Conservation (phyloP, 2,329 filamentous ascomycete genomes). For the Colletotrichum horii region DNA sequence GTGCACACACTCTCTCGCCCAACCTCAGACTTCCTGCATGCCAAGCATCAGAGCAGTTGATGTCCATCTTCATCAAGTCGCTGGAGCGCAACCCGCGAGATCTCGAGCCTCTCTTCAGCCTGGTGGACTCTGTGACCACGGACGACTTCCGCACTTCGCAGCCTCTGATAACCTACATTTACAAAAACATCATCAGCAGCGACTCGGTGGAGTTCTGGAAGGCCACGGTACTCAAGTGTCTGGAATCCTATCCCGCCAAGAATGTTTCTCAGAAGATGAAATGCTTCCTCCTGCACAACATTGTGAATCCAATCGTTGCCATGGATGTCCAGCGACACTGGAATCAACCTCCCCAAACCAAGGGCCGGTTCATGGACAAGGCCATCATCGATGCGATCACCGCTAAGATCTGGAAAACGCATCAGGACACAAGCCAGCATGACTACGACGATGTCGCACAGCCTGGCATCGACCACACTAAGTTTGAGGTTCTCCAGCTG, state of each 20-base stretch:
- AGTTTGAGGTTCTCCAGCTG: conserved; percentile 94
- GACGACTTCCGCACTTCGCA: conserved; percentile 83
- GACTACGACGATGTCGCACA: conserved; percentile 87
- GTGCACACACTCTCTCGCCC: conserved; percentile 71
- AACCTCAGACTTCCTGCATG: conserved; percentile 82
- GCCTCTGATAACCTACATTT: conserved; percentile 81
- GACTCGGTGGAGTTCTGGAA: conserved; percentile 88
- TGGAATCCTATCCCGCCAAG: conserved; percentile 85
- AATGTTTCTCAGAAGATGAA: conserved; percentile 87
- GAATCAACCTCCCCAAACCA: conserved; percentile 59
- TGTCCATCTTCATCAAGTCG: conserved; percentile 83
- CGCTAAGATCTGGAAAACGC: conserved; percentile 91
- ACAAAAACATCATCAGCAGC: conserved; percentile 81
- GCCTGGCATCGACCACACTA: conserved; percentile 89
- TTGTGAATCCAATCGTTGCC: conserved; percentile 94
- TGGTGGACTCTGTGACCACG: conserved; percentile 83
- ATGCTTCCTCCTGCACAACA: conserved; percentile 86
- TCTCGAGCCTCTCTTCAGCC: conserved; percentile 80
- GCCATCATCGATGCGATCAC: conserved; percentile 89
- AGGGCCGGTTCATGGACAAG: conserved; percentile 80
- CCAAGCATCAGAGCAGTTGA: conserved; percentile 87
- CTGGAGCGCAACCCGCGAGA: conserved; percentile 77
- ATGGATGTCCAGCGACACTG: conserved; percentile 94
- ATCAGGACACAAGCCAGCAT: conserved; percentile 80
- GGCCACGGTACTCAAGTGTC: conserved; percentile 79